A percentile compares a stretch with the other conserved stretches of the same genome.
These are phyloP conservation scores for Candida xiaguanensis DNA, from an alignment of 805 yeast genomes.

Conservation along the genomic window DNA sequence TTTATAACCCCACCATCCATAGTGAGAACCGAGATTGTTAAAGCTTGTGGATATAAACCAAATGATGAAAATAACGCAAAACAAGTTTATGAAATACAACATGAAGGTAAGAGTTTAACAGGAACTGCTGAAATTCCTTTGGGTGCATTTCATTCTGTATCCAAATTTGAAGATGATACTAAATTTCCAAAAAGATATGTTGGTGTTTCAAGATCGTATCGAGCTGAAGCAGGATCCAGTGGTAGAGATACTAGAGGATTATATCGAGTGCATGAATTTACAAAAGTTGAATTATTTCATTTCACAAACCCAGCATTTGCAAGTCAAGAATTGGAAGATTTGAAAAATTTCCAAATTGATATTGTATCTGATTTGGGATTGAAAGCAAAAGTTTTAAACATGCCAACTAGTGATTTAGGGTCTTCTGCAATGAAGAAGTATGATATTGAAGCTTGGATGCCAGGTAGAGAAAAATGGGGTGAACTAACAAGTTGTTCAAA, in stretches of 20 bases:
- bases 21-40: constrained; percentile 69
- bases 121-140: constrained; percentile 97
- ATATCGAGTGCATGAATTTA: constrained; percentile 93
- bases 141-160: constrained; percentile 71
- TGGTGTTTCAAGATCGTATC: constrained; percentile 80
- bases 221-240: constrained; percentile 97
- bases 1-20: constrained; percentile 83
- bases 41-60: constrained; percentile 94
- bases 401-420: constrained; percentile 91
- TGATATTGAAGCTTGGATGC: constrained; percentile 98
- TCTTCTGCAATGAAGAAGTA: constrained; percentile 89
- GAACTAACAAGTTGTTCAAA: constrained; percentile 89
- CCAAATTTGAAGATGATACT: constrained; percentile 31
- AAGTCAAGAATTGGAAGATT: constrained; percentile 49
- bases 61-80: constrained; percentile 82
- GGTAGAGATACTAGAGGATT: constrained; percentile 91
- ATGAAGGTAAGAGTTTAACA: constrained; percentile 60
- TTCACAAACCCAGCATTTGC: constrained; percentile 56
- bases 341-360: constrained; percentile 61
- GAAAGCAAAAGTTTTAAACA: constrained; percentile 73
- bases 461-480: constrained; percentile 91
- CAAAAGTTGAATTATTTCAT: constrained; percentile 87
- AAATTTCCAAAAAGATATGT: constrained; percentile 58
- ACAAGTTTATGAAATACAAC: constrained; percentile 69
- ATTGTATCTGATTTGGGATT: constrained; percentile 68